Evolutionary conservation across 2,329 filamentous ascomycete species (phyloP), one percentile per base, ranked within the genome.

Genomic region (Colletotrichum sp.): DNA sequence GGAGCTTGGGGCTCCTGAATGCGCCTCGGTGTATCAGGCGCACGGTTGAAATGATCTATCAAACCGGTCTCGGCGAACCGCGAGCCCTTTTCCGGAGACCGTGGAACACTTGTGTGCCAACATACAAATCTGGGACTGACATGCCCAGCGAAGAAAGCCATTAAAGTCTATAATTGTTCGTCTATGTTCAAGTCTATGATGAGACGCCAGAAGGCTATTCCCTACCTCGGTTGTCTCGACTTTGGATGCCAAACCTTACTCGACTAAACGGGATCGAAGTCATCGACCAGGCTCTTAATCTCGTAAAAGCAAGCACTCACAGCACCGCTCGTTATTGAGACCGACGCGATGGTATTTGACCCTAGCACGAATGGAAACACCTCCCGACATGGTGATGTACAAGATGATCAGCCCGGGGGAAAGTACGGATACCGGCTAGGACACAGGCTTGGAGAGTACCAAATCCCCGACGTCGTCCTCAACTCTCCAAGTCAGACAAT

Each of bases 101-200:
- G 44, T 48, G 39, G 18, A 48, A 48, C 18, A 48, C 39, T 52
- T 22, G n/a, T 52, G n/a, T 22, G 10, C 44, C n/a, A 52, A 22
- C 10, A n/a, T 52, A 13, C 1, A 0, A 22, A 22, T 13, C n/a
- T 22, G 44, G 0, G 2, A 52, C 2, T 13, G 44, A 52, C 44
- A 13, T 13, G n/a, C 13, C 44, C 6, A 52, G 2, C 12, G 44
- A 22, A 52, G 10, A 13, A 52, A 52, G 3, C 3, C 44, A 52
- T 13, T 7, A 22, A 48, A 22, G n/a, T 13, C n/a, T 52, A 8
- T 52, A 22, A 13, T 22, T 52, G 3, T 52, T 52, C 44, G 10
- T 22, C 44, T 0, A 52, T 22, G n/a, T 13, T 22, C 44, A 22
- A 12, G 39, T 52, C n/a, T 22, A 52, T 22, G 44, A 52, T 22